Evolutionary conservation across 495 filamentous ascomycete genomes (phyloP).

Genomic region (Trichoderma parareesei): DNA sequence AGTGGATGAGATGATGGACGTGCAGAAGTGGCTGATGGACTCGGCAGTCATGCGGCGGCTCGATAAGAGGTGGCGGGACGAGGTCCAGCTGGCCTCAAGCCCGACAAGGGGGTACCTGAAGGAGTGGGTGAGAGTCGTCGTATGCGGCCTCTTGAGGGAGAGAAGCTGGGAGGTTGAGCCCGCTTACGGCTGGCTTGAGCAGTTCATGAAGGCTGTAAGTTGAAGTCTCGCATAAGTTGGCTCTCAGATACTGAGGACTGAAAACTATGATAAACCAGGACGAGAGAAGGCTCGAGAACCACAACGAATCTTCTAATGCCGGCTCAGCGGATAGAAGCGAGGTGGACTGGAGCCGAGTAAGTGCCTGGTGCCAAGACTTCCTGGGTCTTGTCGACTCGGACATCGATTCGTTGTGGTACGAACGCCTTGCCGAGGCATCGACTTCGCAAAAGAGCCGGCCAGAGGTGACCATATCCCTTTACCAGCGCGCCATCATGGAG

Average conservation of each 20-base stretch:
- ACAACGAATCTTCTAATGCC: not conserved
- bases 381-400: not conserved
- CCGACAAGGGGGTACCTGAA: constrained; percentile 4
- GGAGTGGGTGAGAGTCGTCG: not conserved
- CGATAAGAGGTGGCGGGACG: constrained; percentile 11
- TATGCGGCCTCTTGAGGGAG: not conserved
- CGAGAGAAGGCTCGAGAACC: not conserved
- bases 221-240: not conserved
- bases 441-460: not conserved
- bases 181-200: not conserved
- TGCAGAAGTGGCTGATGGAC: constrained; percentile 12
- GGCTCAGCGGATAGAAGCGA: not conserved
- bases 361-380: constrained; percentile 11
- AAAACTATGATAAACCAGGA: not conserved
- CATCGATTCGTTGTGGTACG: constrained; percentile 2
- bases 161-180: not conserved
- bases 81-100: constrained; percentile 2
- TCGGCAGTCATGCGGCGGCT: constrained; percentile 9
- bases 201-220: not conserved
- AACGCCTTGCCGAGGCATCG: not conserved
- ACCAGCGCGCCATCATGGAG: constrained; percentile 1
- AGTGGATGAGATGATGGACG: constrained; percentile 5
- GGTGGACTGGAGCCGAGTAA: constrained; percentile 2
- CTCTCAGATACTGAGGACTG: not conserved
- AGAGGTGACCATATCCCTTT: not conserved